A percentile compares a stretch with the other conserved stretches of the same genome.
Conservation (phyloP, 1,139 yeast species). For the Candida sp. region DNA sequence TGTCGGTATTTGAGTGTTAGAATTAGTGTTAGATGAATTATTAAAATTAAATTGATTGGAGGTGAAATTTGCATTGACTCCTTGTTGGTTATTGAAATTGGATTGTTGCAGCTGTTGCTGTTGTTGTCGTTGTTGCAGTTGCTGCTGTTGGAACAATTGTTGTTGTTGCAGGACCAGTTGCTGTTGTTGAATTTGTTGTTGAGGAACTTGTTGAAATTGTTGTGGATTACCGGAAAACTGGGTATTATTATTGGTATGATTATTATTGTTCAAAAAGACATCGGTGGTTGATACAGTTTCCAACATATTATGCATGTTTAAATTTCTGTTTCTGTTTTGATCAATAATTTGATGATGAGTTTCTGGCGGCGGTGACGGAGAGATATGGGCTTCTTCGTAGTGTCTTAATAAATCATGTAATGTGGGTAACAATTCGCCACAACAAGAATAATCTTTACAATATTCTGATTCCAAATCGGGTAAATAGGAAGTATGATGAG, state of each 20-base stretch:
- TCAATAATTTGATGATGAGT: constrained; percentile 27
- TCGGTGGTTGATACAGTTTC: constrained; percentile 88
- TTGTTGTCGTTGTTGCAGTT: constrained; percentile 9
- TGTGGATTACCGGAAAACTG: constrained; percentile 9
- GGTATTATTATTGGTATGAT: constrained; percentile 9
- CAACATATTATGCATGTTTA: constrained; percentile 47
- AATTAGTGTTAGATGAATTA: constrained; percentile 3
- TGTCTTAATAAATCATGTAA: constrained; percentile 90
- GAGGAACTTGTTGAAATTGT: constrained; percentile 15
- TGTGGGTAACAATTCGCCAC: constrained; percentile 90
- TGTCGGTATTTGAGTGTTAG: constrained; percentile 8
- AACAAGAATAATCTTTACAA: constrained; percentile 94
- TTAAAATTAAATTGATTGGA: constrained; percentile 1
- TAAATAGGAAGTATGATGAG: constrained; percentile 70
- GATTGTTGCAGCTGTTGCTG: constrained; percentile 3
- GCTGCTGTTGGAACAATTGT: constrained; percentile 11
- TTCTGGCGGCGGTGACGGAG: constrained; percentile 62
- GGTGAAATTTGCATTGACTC: constrained; percentile 7
- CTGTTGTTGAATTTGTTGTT: constrained; percentile 12
- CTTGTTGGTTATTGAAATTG: constrained; percentile 3
- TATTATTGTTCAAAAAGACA: constrained; percentile 59
- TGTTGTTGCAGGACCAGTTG: constrained; percentile 13
- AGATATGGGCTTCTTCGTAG: constrained; percentile 94
- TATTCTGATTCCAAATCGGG: constrained; percentile 95
- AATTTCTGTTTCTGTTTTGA: constrained; percentile 33